These are phyloP conservation scores for Batkoa obscura DNA, from an alignment of 371 early-diverging fungal species.

Conservation along the genomic window DNA sequence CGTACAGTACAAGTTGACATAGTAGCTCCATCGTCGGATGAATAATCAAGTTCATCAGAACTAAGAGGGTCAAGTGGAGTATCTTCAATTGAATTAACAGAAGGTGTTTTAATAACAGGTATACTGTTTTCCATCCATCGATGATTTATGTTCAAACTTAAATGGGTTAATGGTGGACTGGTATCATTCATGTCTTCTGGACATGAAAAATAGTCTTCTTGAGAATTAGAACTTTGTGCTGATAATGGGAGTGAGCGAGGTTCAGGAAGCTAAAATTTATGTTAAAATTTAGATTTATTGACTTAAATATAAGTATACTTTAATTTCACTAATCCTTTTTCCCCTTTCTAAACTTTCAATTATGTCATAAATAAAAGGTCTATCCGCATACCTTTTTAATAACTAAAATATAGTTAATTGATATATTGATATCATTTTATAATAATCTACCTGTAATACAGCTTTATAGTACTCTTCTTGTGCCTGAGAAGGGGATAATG, in stretches of 20 bases:
- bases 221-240: no score
- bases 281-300: neutral
- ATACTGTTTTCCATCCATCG: no score
- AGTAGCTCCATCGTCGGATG: neutral
- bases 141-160: no score
- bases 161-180: no score
- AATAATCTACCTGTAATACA: neutral
- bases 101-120: no score
- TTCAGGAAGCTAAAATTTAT: neutral
- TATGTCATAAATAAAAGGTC: neutral
- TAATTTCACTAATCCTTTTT: neutral
- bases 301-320: neutral
- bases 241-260: neutral
- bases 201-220: no score
- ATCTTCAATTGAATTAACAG: no score
- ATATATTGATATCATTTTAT: neutral
- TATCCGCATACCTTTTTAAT: neutral
- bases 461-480: neutral
- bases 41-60: neutral
- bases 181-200: no score
- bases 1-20: neutral
- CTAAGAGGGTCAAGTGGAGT: no score
- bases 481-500: neutral
- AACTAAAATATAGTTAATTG: neutral
- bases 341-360: constrained; percentile 3